Evolutionary conservation across 1,284 basidiomycete genomes (phyloP).

Genomic region (Veloboletus limbatus): DNA sequence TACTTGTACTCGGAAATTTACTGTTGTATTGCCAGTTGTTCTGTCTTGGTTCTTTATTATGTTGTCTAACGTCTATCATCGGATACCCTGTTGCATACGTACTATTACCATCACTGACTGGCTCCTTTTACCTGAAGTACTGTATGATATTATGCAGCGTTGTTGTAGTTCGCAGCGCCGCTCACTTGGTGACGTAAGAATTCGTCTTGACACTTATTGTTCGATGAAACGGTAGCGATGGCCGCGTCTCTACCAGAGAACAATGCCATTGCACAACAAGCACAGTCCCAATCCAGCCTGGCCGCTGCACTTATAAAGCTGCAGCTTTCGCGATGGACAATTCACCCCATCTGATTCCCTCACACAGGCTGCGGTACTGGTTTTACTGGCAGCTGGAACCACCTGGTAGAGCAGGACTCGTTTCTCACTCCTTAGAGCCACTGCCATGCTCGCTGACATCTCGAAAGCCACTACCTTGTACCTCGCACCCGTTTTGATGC

Average conservation of each 20-base stretch:
- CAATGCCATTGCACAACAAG: constrained; percentile 24
- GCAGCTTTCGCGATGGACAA: constrained; percentile 2
- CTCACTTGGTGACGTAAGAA: too few relatives aligned
- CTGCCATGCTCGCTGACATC: constrained; percentile 52
- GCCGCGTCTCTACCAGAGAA: constrained; percentile 6
- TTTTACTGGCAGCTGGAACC: constrained; percentile 18
- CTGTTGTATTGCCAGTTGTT: constrained; percentile 29
- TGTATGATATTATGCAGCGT: constrained; percentile 27
- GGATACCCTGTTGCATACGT: constrained; percentile 40
- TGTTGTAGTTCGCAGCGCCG: too few relatives aligned
- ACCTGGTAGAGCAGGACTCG: constrained; percentile 22
- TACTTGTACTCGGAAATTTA: constrained; percentile 26
- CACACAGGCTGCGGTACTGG: constrained; percentile 23
- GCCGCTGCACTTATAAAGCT: constrained; percentile 17
- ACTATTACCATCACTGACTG: constrained; percentile 33
- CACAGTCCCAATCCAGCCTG: constrained; percentile 4
- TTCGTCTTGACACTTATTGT: too few relatives aligned
- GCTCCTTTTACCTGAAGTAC: constrained; percentile 25
- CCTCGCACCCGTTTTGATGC: constrained; percentile 61
- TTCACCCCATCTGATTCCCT: constrained; percentile 3
- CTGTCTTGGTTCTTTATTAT: constrained; percentile 30
- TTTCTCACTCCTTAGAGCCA: not conserved
- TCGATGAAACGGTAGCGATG: constrained; percentile 7
- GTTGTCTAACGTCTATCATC: constrained; percentile 28
- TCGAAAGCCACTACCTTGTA: constrained; percentile 69